Evolutionary conservation across 371 early-diverging fungal genomes (phyloP).

Genomic region (Mortierella sp.): DNA sequence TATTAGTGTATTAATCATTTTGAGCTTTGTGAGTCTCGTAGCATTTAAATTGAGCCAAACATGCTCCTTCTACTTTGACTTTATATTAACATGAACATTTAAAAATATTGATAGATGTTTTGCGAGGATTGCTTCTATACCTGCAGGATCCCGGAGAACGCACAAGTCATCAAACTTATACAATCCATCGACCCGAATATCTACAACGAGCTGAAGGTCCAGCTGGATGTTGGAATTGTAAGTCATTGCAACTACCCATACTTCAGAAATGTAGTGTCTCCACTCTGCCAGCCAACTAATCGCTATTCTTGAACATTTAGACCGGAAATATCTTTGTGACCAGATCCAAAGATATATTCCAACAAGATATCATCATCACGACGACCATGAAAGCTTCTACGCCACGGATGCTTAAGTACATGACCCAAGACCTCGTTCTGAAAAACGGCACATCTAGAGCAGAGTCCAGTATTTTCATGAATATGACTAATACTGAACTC

Average conservation of each 20-base stretch:
- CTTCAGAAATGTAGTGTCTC: not conserved
- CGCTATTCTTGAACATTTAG: conserved; percentile 7
- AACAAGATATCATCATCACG: conserved; percentile 3
- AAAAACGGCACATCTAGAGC: not conserved
- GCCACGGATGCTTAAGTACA: not conserved
- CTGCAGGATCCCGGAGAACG: conserved; percentile 12
- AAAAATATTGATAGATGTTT: not conserved
- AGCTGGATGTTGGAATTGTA: conserved; percentile 21
- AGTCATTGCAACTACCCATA: not conserved
- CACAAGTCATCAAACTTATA: conserved; percentile 2
- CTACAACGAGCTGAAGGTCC: conserved; percentile 6
- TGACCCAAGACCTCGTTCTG: not conserved
- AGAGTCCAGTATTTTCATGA: conserved; percentile 8
- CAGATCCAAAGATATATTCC: not conserved
- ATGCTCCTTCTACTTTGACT: no score
- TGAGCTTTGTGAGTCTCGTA: no score
- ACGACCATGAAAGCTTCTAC: conserved; percentile 17
- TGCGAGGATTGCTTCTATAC: conserved; percentile 1
- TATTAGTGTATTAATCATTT: no score
- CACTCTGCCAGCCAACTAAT: not conserved
- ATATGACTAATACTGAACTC: not conserved
- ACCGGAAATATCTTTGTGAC: conserved; percentile 10
- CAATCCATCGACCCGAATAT: conserved; percentile 5
- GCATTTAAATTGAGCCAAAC: no score
- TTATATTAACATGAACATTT: not conserved